phyloP scores from a whole-genome alignment of 2,329 filamentous ascomycete species.

The Pleoardoris graminearum region DNA sequence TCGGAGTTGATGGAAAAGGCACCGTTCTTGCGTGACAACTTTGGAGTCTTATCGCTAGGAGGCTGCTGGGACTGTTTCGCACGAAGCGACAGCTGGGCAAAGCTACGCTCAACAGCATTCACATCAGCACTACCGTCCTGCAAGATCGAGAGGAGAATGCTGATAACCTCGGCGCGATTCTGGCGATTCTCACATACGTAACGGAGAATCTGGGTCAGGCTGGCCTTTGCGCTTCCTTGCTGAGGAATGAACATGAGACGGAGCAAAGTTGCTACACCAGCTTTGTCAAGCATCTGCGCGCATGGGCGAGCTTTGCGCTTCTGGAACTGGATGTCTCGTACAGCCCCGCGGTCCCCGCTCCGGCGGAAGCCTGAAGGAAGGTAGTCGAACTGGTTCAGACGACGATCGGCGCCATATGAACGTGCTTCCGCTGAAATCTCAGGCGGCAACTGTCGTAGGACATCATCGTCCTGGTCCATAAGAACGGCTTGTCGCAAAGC shows the following conservation, averaged over 20 bases:
- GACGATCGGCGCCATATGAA: slow-evolving; percentile 62
- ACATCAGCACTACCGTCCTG: slow-evolving; percentile 95
- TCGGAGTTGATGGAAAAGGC: slow-evolving; percentile 71
- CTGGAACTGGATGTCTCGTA: slow-evolving; percentile 52
- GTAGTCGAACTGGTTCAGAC: slow-evolving; percentile 58
- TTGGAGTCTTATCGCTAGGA: slow-evolving; percentile 74
- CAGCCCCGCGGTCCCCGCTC: slow-evolving; percentile 40
- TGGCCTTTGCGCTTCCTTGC: slow-evolving; percentile 79
- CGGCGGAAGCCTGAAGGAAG: slow-evolving; percentile 31
- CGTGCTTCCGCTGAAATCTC: slow-evolving; percentile 87
- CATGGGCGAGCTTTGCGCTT: slow-evolving; percentile 75
- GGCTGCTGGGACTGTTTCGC: slow-evolving; percentile 73
- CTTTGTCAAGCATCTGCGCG: slow-evolving; percentile 95
- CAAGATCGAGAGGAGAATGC: slow-evolving; percentile 86
- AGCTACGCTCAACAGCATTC: slow-evolving; percentile 91
- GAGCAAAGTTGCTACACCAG: slow-evolving; percentile 91
- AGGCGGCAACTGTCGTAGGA: slow-evolving; percentile 80
- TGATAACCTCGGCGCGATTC: slow-evolving; percentile 91
- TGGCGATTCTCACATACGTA: slow-evolving; percentile 97
- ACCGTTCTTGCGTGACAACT: slow-evolving; percentile 75
- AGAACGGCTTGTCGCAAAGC: slow-evolving; percentile 83
- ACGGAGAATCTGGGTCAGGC: slow-evolving; percentile 83
- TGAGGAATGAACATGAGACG: slow-evolving; percentile 98
- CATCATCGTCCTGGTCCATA: slow-evolving; percentile 87
- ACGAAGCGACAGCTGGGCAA: slow-evolving; percentile 86